Percentiles rank a stretch among this genome's conserved stretches.
Conservation (phyloP, 768 basidiomycete genomes). For the Cyclocybe aegerita region DNA sequence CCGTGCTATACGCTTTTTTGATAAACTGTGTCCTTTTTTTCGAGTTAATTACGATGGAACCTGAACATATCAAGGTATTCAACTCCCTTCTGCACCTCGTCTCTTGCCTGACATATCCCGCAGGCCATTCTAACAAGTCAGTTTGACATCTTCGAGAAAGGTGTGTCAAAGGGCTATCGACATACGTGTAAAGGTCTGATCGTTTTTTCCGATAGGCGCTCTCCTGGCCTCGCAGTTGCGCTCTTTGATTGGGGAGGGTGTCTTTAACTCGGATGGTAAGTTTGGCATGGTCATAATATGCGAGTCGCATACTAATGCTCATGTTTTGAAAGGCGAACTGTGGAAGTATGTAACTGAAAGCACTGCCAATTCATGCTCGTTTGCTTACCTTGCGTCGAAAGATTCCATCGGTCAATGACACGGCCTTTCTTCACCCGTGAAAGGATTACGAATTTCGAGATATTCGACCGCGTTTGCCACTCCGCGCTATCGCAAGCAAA, state of each 20-base stretch:
- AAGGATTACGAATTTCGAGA: constrained; percentile 56
- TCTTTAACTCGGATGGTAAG: constrained; percentile 62
- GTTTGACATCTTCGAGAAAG: constrained; percentile 49
- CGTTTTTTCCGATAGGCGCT: constrained; percentile 18
- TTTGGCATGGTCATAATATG: neutral
- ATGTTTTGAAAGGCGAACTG: constrained; percentile 40
- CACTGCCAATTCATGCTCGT: neutral
- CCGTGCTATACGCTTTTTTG: constrained; percentile 17
- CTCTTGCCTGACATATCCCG: neutral
- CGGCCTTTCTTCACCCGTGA: constrained; percentile 69
- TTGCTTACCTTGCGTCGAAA: neutral
- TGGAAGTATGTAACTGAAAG: constrained; percentile 52
- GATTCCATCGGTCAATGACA: constrained; percentile 64
- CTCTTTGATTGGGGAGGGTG: constrained; percentile 51
- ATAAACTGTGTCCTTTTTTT: neutral
- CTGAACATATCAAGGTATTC: constrained; percentile 43
- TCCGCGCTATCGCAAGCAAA: constrained; percentile 43
- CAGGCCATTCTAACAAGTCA: constrained; percentile 49
- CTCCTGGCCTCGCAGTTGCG: constrained; percentile 25
- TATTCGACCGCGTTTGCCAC: constrained; percentile 52
- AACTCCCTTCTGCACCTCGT: too few species aligned
- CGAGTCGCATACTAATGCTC: neutral
- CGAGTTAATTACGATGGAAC: constrained; percentile 37
- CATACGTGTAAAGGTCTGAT: neutral
- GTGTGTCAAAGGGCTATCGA: constrained; percentile 15